Evolutionary conservation across 2,329 filamentous ascomycete species (phyloP).

Genomic region (Fusarium sp.): DNA sequence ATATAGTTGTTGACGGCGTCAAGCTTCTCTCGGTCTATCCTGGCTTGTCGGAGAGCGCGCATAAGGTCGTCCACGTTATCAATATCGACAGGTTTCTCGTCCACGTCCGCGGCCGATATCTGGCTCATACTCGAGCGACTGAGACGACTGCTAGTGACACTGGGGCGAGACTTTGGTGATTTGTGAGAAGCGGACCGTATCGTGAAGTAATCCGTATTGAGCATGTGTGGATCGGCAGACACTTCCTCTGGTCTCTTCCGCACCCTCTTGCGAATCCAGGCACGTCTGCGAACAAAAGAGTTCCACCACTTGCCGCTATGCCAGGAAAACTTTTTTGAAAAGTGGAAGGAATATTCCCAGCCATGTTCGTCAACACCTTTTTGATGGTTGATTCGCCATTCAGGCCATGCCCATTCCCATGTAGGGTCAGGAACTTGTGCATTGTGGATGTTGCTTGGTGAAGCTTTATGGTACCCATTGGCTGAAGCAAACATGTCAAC

Average conservation of each 20-base stretch:
- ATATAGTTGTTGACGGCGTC: constrained; percentile 85
- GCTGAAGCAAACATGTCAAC: constrained; percentile 49
- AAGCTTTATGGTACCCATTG: constrained; percentile 70
- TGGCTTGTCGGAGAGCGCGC: constrained; percentile 70
- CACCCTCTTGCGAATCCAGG: constrained; percentile 85
- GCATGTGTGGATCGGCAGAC: constrained; percentile 67
- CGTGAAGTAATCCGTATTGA: constrained; percentile 83
- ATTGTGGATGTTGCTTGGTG: constrained; percentile 76
- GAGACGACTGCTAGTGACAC: constrained; percentile 46
- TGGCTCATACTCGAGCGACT: constrained; percentile 52
- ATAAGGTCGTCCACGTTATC: constrained; percentile 75
- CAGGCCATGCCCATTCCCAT: constrained; percentile 87
- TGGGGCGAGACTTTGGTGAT: constrained; percentile 45
- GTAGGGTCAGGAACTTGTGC: constrained; percentile 93
- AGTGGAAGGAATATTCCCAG: constrained; percentile 96
- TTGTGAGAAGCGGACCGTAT: constrained; percentile 66
- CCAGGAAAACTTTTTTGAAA: constrained; percentile 79
- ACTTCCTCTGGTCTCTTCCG: constrained; percentile 62
- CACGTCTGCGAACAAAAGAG: constrained; percentile 88
- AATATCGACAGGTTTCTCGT: constrained; percentile 67
- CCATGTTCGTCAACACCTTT: constrained; percentile 83
- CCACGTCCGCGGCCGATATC: constrained; percentile 52
- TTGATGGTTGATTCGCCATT: constrained; percentile 75
- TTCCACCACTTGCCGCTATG: constrained; percentile 93
- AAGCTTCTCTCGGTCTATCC: constrained; percentile 92